These are phyloP conservation scores for Solidago caesia DNA, from an alignment of 129 eudicot species.

Conservation along the genomic window DNA sequence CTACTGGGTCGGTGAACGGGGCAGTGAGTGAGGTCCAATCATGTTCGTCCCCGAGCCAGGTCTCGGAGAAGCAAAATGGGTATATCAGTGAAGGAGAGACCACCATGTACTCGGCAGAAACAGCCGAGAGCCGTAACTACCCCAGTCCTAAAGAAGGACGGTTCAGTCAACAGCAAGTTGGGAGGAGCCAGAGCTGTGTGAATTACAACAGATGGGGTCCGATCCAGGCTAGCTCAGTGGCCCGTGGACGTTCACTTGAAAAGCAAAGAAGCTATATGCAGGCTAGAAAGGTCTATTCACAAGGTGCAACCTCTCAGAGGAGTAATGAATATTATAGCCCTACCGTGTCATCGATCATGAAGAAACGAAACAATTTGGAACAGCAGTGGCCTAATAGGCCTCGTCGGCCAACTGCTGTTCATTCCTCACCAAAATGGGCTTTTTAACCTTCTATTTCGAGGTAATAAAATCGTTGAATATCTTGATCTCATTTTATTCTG, in stretches of 20 bases:
- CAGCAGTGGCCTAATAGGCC: conserved; percentile 57
- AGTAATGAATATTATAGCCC: conserved; percentile 69
- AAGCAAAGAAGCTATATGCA: conserved; percentile 70
- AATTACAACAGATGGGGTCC: conserved; percentile 87
- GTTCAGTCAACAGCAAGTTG: conserved; percentile 54
- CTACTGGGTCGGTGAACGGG: conserved; percentile 55
- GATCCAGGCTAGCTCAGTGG: conserved; percentile 55
- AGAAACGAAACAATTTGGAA: conserved; percentile 71
- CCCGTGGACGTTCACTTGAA: conserved; percentile 59
- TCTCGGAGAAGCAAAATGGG: conserved; percentile 43
- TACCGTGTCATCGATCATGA: conserved; percentile 91
- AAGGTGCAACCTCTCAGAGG: conserved; percentile 78
- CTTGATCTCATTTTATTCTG: conserved; percentile 1
- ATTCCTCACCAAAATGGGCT: conserved; percentile 83
- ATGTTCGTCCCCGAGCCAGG: conserved; percentile 45
- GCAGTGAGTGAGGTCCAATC: conserved; percentile 52
- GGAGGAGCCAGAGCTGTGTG: conserved; percentile 98
- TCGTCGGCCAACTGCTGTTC: conserved; percentile 48
- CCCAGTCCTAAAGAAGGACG: conserved; percentile 68
- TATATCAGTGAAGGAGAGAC: conserved; percentile 91
- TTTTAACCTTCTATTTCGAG: conserved; percentile 37
- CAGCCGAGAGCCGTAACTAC: conserved; percentile 89
- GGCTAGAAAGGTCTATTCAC: conserved; percentile 76
- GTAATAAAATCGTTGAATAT: conserved; percentile 20
- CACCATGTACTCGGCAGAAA: conserved; percentile 95